phyloP scores from a whole-genome alignment of 202 grass and related monocot genomes.

The Dendrocalamus latiflorus region DNA sequence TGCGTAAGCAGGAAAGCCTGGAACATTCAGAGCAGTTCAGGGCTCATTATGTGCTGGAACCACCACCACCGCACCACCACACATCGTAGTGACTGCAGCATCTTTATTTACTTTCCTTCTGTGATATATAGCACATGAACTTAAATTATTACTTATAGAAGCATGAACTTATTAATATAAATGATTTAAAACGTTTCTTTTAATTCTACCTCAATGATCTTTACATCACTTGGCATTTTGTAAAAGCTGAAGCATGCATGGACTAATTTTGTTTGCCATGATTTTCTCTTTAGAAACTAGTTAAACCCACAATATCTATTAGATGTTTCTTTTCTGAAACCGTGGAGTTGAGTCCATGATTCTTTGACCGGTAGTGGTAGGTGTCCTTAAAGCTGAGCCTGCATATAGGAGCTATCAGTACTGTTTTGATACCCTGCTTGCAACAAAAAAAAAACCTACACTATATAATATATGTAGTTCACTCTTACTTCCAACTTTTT shows the following conservation, averaged over 20 bases:
- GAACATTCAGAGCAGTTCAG: conserved; percentile 24
- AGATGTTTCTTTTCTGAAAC: conserved; percentile 9
- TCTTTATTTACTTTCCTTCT: conserved; percentile 20
- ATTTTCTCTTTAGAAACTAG: background rate
- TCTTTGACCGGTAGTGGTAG: conserved; percentile 22
- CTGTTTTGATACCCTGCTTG: conserved; percentile 12
- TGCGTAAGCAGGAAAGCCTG: conserved; percentile 40
- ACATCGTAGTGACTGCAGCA: background rate
- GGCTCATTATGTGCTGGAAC: conserved; percentile 45
- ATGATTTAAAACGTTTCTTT: background rate
- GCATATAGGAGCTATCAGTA: conserved; percentile 28
- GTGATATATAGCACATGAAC: no score
- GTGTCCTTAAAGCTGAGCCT: conserved; percentile 37
- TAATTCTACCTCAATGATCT: background rate
- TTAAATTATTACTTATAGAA: no score
- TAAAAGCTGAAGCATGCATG: background rate
- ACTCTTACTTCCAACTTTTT: conserved; percentile 36
- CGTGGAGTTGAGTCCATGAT: background rate
- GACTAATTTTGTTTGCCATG: background rate
- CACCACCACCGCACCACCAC: background rate
- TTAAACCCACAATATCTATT: background rate
- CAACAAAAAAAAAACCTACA: background rate
- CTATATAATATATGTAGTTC: conserved; percentile 9
- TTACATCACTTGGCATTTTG: conserved; percentile 3
- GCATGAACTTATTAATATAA: background rate